These are phyloP conservation scores for Diplodia intermedia DNA, from an alignment of 2,329 filamentous ascomycete species.

Conservation along the genomic window DNA sequence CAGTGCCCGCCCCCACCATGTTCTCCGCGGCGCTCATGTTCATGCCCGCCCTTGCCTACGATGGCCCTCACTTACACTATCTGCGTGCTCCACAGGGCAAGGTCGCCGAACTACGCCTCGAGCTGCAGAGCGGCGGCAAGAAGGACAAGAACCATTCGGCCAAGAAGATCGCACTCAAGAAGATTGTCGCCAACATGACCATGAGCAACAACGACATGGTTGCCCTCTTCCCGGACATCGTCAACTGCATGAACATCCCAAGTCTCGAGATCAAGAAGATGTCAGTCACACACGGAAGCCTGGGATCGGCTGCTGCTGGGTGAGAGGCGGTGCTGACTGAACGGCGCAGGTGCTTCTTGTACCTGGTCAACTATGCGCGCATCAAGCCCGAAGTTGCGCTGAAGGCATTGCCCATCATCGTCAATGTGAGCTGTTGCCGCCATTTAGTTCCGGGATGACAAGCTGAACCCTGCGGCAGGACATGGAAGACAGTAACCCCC, in stretches of 20 bases:
- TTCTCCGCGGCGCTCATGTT: slow-evolving; percentile 44
- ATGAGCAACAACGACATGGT: slow-evolving; percentile 99
- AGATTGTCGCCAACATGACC: slow-evolving; percentile 99
- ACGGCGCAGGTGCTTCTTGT: slow-evolving; percentile 84
- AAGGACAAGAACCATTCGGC: slow-evolving; percentile 96
- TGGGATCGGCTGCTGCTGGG: not conserved
- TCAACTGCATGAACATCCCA: slow-evolving; percentile 92
- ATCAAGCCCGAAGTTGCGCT: slow-evolving; percentile 93
- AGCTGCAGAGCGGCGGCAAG: slow-evolving; percentile 91
- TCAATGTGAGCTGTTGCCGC: slow-evolving; percentile 66
- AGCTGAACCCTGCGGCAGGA: slow-evolving; percentile 63
- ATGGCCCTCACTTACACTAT: slow-evolving; percentile 59
- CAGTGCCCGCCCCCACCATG: slow-evolving; percentile 12
- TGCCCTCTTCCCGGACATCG: slow-evolving; percentile 91
- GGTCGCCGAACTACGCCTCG: slow-evolving; percentile 93
- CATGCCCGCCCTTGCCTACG: slow-evolving; percentile 45
- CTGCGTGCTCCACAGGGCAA: slow-evolving; percentile 77
- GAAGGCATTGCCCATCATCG: slow-evolving; percentile 86
- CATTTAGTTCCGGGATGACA: not conserved
- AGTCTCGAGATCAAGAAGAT: slow-evolving; percentile 99
- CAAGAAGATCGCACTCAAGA: slow-evolving; percentile 98
- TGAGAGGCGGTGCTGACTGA: slow-evolving; percentile 41
- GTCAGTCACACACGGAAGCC: slow-evolving; percentile 59
- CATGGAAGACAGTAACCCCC: slow-evolving; percentile 89
- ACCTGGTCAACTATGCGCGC: slow-evolving; percentile 94